Evolutionary conservation across 2,329 filamentous ascomycete genomes (phyloP).

Genomic region (Calonectria pseudoturangicola): DNA sequence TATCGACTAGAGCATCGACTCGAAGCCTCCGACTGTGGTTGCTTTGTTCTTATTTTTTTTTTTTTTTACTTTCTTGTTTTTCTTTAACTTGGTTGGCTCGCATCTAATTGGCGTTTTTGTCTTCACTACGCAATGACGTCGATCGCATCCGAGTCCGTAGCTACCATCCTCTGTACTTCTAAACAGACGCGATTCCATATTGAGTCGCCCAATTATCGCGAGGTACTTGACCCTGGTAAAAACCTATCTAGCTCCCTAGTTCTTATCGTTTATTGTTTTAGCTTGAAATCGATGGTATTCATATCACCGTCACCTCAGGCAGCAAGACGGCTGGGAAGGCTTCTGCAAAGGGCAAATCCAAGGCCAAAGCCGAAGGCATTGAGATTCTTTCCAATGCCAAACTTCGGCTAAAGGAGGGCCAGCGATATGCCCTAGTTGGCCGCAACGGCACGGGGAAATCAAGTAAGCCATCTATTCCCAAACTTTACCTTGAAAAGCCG

Average conservation of each 20-base stretch:
- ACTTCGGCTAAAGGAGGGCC: conserved; percentile 82
- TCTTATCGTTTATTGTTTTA: conserved; percentile 52
- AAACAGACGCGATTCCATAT: conserved; percentile 81
- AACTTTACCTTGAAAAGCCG: too few species aligned
- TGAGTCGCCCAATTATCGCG: conserved; percentile 71
- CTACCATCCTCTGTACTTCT: conserved; percentile 76
- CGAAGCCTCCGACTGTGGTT: neutral
- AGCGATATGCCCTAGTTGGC: conserved; percentile 86
- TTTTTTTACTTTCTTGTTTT: neutral
- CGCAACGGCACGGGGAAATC: conserved; percentile 90
- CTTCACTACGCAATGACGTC: conserved; percentile 64
- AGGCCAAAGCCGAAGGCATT: conserved; percentile 66
- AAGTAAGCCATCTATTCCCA: conserved; percentile 66
- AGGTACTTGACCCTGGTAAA: conserved; percentile 63
- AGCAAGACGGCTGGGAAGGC: conserved; percentile 59
- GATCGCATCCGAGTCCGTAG: conserved; percentile 69
- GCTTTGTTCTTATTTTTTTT: too few species aligned
- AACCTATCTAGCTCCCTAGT: neutral
- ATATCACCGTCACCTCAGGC: conserved; percentile 76
- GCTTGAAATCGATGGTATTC: conserved; percentile 84
- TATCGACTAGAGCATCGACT: neutral
- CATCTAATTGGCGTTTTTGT: neutral
- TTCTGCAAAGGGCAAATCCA: conserved; percentile 71
- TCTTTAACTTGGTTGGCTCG: neutral
- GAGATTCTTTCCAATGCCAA: conserved; percentile 84